A percentile compares a stretch with the other conserved stretches of the same genome.
phyloP scores from a whole-genome alignment of 1,284 basidiomycete species.

The Leccinum brunneo-olivaceum region DNA sequence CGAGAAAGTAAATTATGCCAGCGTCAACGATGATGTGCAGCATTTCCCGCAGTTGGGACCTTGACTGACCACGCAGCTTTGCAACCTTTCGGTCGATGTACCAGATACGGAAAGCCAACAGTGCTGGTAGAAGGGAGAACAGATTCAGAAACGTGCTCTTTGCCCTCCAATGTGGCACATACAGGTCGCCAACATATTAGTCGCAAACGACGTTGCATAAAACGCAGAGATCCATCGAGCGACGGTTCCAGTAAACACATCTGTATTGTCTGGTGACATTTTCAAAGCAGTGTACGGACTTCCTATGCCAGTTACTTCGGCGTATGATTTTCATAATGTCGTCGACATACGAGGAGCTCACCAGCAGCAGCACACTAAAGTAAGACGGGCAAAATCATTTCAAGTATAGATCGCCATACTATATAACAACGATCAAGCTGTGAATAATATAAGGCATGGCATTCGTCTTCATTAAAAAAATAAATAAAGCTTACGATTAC shows the following conservation, averaged over 20 bases:
- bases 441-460: background rate
- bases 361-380: conserved; percentile 2
- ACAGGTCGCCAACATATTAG: conserved; percentile 4
- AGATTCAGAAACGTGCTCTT: background rate
- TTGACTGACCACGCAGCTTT: background rate
- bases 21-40: conserved; percentile 1
- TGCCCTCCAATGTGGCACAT: background rate
- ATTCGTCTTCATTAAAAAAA: background rate
- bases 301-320: conserved; percentile 1
- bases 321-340: background rate
- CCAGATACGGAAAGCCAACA: conserved; percentile 2
- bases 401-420: conserved; percentile 2
- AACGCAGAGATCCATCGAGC: conserved; percentile 1
- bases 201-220: background rate
- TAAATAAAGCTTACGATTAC: background rate
- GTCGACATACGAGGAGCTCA: background rate
- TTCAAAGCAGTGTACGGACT: background rate
- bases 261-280: too few species aligned
- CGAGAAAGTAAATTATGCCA: background rate
- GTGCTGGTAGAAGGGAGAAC: background rate
- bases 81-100: background rate
- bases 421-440: conserved; percentile 5
- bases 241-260: background rate
- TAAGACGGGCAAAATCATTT: conserved; percentile 1
- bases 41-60: background rate